phyloP scores from a whole-genome alignment of 2,329 filamentous ascomycete species.

The Penicillium sclerotiorum region DNA sequence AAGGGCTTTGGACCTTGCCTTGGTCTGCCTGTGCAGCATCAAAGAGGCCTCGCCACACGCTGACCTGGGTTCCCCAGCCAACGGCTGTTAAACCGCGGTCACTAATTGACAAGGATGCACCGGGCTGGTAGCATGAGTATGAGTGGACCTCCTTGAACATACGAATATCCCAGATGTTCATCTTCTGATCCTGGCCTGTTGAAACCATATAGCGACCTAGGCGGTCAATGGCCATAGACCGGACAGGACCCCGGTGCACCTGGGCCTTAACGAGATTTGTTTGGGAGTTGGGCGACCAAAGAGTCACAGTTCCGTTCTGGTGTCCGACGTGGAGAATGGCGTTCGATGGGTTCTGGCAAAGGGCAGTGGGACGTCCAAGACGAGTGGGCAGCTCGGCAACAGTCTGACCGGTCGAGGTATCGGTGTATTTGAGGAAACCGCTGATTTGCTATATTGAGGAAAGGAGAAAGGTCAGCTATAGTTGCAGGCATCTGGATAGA shows the following conservation, averaged over 20 bases:
- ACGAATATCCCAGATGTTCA: slow-evolving; percentile 94
- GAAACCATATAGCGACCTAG: slow-evolving; percentile 96
- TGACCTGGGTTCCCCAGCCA: slow-evolving; percentile 86
- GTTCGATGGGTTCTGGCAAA: slow-evolving; percentile 89
- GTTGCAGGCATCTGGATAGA: neutral
- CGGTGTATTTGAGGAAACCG: slow-evolving; percentile 89
- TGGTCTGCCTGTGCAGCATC: slow-evolving; percentile 71
- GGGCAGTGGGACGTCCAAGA: slow-evolving; percentile 77
- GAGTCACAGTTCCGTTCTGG: slow-evolving; percentile 88
- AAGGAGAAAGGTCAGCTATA: neutral
- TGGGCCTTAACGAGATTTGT: slow-evolving; percentile 89
- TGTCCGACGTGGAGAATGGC: slow-evolving; percentile 90
- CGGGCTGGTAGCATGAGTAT: slow-evolving; percentile 82
- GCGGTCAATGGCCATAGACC: slow-evolving; percentile 80
- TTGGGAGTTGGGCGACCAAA: slow-evolving; percentile 92
- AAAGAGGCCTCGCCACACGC: slow-evolving; percentile 90
- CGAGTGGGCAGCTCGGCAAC: slow-evolving; percentile 84
- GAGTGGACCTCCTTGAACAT: slow-evolving; percentile 91
- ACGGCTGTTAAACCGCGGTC: slow-evolving; percentile 86
- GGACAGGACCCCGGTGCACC: slow-evolving; percentile 85
- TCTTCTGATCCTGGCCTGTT: slow-evolving; percentile 83
- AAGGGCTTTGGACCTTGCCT: slow-evolving; percentile 80
- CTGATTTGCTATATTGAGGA: slow-evolving; percentile 47
- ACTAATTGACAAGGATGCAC: slow-evolving; percentile 81
- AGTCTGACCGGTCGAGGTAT: slow-evolving; percentile 88